phyloP scores from a whole-genome alignment of 2,329 filamentous ascomycete genomes.

The Fusarium acutatum region DNA sequence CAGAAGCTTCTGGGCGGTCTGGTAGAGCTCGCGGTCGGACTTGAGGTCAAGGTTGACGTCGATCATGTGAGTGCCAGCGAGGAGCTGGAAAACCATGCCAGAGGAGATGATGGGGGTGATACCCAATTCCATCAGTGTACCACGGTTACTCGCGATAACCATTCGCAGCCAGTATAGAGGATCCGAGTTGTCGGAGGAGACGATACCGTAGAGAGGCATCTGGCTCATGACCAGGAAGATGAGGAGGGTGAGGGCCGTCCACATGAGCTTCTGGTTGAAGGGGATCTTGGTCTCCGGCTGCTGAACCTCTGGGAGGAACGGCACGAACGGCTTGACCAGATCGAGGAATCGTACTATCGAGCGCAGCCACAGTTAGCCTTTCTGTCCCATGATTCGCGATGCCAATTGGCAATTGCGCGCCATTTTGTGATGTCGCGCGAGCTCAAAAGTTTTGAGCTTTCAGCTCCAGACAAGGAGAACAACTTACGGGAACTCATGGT shows the following conservation, averaged over 20 bases:
- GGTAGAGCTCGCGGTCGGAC: constrained; percentile 99
- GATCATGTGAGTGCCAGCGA: constrained; percentile 98
- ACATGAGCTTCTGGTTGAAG: constrained; percentile 99
- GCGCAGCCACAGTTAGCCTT: constrained; percentile 40
- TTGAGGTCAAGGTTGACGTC: constrained; percentile 99
- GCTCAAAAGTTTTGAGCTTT: constrained; percentile 16
- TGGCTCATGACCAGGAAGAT: constrained; percentile 99
- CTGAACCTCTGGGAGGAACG: constrained; percentile 98
- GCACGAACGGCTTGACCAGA: constrained; percentile 99
- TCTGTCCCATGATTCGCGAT: constrained; percentile 13
- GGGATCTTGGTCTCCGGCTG: constrained; percentile 98
- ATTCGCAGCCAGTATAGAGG: constrained; percentile 99
- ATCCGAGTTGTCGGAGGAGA: constrained; percentile 97
- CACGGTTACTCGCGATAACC: constrained; percentile 99
- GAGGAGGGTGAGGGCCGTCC: constrained; percentile 91
- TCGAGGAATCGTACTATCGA: constrained; percentile 94
- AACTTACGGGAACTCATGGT: constrained; percentile 66
- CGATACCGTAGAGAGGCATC: constrained; percentile 99
- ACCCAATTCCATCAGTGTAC: constrained; percentile 94
- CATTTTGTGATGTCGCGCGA: constrained; percentile 25
- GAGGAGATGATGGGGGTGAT: constrained; percentile 99
- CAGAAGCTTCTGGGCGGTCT: constrained; percentile 98
- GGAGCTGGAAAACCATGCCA: constrained; percentile 99
- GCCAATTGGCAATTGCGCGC: constrained; percentile 41
- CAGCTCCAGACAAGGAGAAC: constrained; percentile 25